Conservation (phyloP, 169 alveolate genomes). For the Eimeria falciformis region DNA sequence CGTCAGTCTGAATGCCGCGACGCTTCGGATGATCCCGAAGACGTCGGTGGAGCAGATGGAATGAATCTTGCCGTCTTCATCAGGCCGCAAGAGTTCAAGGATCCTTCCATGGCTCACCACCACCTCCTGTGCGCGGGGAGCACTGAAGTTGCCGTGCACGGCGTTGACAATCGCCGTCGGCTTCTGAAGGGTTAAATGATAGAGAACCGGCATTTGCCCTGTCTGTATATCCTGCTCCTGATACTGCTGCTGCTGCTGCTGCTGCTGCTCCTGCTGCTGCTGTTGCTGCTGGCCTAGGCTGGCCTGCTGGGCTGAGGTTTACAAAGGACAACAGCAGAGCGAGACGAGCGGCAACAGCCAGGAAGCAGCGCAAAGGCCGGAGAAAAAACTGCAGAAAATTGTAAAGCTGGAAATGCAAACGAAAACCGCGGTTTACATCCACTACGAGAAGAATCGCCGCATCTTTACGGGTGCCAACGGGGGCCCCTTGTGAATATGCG, state of each 20-base stretch:
- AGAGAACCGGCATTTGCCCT: slow-evolving; percentile 93
- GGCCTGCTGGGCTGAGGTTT: neutral
- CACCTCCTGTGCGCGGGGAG: slow-evolving; percentile 97
- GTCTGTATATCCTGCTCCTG: neutral
- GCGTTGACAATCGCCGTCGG: slow-evolving; percentile 97
- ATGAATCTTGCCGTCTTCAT: slow-evolving; percentile 94
- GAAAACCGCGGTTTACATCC: neutral
- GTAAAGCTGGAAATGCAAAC: neutral
- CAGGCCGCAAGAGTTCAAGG: slow-evolving; percentile 95
- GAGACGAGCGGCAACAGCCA: neutral
- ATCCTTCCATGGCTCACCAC: slow-evolving; percentile 96
- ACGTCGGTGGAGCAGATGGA: slow-evolving; percentile 93
- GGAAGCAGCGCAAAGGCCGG: neutral
- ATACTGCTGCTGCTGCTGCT: neutral
- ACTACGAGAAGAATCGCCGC: too few species aligned
- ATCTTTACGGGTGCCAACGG: too few species aligned
- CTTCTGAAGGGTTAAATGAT: slow-evolving; percentile 96
- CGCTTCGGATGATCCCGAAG: slow-evolving; percentile 94
- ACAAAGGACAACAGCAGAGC: too few species aligned
- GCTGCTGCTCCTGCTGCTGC: slow-evolving; percentile 7
- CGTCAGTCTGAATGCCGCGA: slow-evolving; percentile 95
- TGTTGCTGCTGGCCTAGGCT: neutral
- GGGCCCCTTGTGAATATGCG: too few species aligned
- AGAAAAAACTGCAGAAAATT: neutral
- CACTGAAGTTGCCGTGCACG: slow-evolving; percentile 98